Evolutionary conservation across 257 asterid species (phyloP).

Genomic region (Solanum paucissectum): DNA sequence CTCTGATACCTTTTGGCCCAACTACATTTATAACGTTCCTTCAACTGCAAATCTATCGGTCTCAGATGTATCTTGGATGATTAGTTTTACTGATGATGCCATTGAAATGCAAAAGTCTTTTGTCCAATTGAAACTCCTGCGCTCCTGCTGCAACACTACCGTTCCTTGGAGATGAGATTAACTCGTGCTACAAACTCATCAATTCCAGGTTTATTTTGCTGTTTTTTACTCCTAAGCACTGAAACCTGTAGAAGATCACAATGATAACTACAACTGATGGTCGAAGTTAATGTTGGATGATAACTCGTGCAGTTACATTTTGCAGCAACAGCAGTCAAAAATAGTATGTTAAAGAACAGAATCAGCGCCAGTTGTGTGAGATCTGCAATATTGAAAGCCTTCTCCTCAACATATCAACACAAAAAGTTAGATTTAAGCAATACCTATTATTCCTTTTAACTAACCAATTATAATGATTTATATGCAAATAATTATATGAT

Average conservation of each 20-base stretch:
- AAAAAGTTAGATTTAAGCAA: background rate
- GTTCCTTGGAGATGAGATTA: constrained; percentile 10
- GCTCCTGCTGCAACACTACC: background rate
- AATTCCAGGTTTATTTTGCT: constrained; percentile 24
- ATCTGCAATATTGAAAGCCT: background rate
- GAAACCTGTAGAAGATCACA: constrained; percentile 25
- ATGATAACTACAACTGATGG: background rate
- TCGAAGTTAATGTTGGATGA: background rate
- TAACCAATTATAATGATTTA: background rate
- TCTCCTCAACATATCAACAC: background rate
- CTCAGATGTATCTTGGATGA: background rate
- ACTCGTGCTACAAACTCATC: constrained; percentile 41
- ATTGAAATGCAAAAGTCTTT: background rate
- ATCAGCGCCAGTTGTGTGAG: background rate
- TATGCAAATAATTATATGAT: background rate
- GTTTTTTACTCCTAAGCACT: constrained; percentile 32
- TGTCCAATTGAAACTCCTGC: background rate
- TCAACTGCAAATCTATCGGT: background rate
- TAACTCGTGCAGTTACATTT: background rate
- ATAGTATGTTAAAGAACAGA: background rate
- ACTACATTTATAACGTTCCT: background rate
- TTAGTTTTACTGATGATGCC: background rate
- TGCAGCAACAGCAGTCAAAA: background rate
- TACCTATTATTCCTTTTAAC: background rate
- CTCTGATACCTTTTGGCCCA: background rate